A percentile compares a stretch with the other conserved stretches of the same genome.
phyloP scores from a whole-genome alignment of 2,329 filamentous ascomycete genomes.

The Diaporthe caulivora region DNA sequence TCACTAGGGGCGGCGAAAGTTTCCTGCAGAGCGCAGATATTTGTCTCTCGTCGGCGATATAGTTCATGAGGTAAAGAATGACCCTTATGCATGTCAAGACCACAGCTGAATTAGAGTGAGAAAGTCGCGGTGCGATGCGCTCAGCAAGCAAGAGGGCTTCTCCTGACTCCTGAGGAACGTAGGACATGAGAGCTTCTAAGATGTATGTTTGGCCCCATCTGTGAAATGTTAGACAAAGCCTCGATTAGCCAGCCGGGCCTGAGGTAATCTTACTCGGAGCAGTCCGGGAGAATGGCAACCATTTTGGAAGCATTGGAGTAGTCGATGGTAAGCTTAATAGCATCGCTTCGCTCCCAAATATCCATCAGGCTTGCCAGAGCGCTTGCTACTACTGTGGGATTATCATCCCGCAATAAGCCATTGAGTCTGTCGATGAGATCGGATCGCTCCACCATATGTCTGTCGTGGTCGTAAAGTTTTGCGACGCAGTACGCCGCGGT shows the following conservation, averaged over 20 bases:
- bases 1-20: conserved; percentile 93
- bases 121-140: conserved; percentile 93
- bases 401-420: conserved; percentile 90
- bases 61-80: conserved; percentile 98
- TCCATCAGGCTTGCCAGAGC: conserved; percentile 93
- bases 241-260: not conserved
- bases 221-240: conserved; percentile 25
- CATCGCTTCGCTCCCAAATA: conserved; percentile 98
- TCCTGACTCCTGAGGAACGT: conserved; percentile 89
- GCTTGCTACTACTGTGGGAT: conserved; percentile 96
- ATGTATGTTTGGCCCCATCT: conserved; percentile 99
- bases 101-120: conserved; percentile 96
- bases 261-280: conserved; percentile 82
- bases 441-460: conserved; percentile 87
- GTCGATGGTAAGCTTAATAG: conserved; percentile 97
- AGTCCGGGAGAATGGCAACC: conserved; percentile 94
- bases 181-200: conserved; percentile 96
- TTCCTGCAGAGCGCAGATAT: conserved; percentile 90
- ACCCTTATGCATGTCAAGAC: conserved; percentile 97
- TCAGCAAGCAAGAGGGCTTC: conserved; percentile 93
- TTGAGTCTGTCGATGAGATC: conserved; percentile 95
- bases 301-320: conserved; percentile 98
- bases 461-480: conserved; percentile 97
- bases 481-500: conserved; percentile 96
- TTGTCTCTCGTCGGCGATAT: conserved; percentile 92